Conservation (phyloP, 1,284 basidiomycete genomes). For the Coniferiporia sulphurascens region DNA sequence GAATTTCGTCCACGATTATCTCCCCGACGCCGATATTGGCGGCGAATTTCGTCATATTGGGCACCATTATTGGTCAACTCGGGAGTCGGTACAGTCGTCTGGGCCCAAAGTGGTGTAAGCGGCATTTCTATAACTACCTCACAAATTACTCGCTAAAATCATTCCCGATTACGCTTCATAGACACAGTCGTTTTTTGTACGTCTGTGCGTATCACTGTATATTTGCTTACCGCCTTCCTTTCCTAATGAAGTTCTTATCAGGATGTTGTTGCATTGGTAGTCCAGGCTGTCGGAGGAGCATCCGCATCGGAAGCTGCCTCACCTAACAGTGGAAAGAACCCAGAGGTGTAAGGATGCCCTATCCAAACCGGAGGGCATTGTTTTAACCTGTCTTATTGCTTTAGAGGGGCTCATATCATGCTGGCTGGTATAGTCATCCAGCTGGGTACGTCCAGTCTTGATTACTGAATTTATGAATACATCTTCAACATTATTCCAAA, state of each 20-base stretch:
- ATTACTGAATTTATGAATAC: slow-evolving; percentile 7
- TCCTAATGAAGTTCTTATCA: neutral
- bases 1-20: slow-evolving; percentile 39
- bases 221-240: neutral
- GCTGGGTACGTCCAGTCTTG: slow-evolving; percentile 25
- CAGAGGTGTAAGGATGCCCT: slow-evolving; percentile 10
- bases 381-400: slow-evolving; percentile 11
- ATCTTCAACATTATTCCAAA: slow-evolving; percentile 7
- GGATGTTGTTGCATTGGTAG: slow-evolving; percentile 36
- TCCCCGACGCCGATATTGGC: slow-evolving; percentile 46
- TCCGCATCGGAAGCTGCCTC: slow-evolving; percentile 27
- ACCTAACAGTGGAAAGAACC: neutral
- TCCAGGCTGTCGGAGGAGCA: slow-evolving; percentile 42
- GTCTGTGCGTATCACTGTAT: slow-evolving; percentile 1
- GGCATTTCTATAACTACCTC: neutral
- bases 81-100: slow-evolving; percentile 39
- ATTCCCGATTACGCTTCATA: slow-evolving; percentile 15
- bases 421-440: slow-evolving; percentile 44
- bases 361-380: neutral
- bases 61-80: slow-evolving; percentile 35
- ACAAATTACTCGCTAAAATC: neutral
- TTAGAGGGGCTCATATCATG: slow-evolving; percentile 43
- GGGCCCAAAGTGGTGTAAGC: slow-evolving; percentile 27
- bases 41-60: slow-evolving; percentile 46
- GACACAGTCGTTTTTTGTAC: slow-evolving; percentile 36